Evolutionary conservation across 1,284 basidiomycete species (phyloP).

Genomic region (Leccinum huronense): DNA sequence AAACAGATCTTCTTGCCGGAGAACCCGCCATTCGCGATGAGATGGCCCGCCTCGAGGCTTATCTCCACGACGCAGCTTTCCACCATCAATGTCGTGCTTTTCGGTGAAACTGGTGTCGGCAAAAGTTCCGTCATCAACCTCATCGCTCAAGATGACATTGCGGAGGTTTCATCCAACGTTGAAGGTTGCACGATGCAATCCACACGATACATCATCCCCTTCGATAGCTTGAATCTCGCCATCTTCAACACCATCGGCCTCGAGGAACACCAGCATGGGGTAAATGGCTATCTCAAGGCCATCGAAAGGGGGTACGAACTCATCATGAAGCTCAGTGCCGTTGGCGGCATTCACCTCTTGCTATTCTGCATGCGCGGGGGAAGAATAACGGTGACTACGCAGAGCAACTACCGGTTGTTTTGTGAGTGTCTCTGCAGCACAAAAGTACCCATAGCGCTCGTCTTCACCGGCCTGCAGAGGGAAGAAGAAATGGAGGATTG

Average conservation of each 20-base stretch:
- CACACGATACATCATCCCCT: constrained; percentile 24
- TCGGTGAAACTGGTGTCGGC: constrained; percentile 35
- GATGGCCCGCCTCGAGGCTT: constrained; percentile 87
- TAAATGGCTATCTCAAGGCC: constrained; percentile 33
- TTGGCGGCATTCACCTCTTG: constrained; percentile 40
- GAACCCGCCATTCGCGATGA: constrained; percentile 94
- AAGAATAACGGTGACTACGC: constrained; percentile 35
- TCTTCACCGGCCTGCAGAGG: constrained; percentile 41
- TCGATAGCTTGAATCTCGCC: constrained; percentile 21
- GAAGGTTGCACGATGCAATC: constrained; percentile 34
- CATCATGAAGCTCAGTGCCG: constrained; percentile 30
- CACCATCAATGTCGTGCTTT: constrained; percentile 32
- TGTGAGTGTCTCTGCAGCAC: constrained; percentile 34
- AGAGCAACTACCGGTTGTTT: constrained; percentile 41
- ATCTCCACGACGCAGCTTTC: neutral
- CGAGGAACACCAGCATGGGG: constrained; percentile 36
- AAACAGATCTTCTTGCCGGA: constrained; percentile 82
- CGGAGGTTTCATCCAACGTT: constrained; percentile 32
- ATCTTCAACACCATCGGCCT: constrained; percentile 46
- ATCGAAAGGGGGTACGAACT: constrained; percentile 38
- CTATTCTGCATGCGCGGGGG: constrained; percentile 41
- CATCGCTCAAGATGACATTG: constrained; percentile 29
- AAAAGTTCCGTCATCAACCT: constrained; percentile 38
- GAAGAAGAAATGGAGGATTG: constrained; percentile 41
- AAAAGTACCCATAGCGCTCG: constrained; percentile 39